A percentile compares a stretch with the other conserved stretches of the same genome.
These are phyloP conservation scores for Penicillium fuscoglaucum DNA, from an alignment of 2,329 filamentous ascomycete genomes.

Conservation along the genomic window DNA sequence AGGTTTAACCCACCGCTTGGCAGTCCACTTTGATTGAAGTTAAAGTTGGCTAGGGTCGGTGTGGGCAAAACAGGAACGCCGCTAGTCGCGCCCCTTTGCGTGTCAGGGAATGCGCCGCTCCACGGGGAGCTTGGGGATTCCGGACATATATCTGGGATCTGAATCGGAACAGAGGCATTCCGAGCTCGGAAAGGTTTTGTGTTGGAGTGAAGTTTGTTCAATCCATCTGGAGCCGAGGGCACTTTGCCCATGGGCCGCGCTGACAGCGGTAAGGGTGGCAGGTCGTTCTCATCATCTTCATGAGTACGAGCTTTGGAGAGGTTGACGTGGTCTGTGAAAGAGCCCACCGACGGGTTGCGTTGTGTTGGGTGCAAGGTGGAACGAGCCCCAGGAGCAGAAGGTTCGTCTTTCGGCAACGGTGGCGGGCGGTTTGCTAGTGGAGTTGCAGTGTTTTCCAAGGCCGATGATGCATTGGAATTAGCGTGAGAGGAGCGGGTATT, in stretches of 20 bases:
- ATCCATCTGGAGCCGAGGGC: conserved; percentile 42
- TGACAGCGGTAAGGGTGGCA: conserved; percentile 37
- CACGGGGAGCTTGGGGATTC: conserved; percentile 73
- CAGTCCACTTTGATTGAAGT: conserved; percentile 58
- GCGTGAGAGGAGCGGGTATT: conserved; percentile 38
- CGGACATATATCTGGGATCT: conserved; percentile 61
- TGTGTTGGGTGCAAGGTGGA: conserved; percentile 30
- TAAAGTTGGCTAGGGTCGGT: conserved; percentile 64
- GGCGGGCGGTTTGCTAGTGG: conserved; percentile 26
- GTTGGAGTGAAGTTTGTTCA: conserved; percentile 71
- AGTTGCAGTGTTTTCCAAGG: conserved; percentile 31
- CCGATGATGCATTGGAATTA: conserved; percentile 26
- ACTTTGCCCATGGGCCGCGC: conserved; percentile 40
- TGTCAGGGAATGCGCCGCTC: conserved; percentile 63
- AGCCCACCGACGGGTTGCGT: conserved; percentile 37
- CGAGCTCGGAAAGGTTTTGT: conserved; percentile 70
- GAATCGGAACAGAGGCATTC: conserved; percentile 67
- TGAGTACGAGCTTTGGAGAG: conserved; percentile 48
- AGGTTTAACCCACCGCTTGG: conserved; percentile 71
- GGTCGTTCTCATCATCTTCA: conserved; percentile 42
- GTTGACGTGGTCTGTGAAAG: conserved; percentile 41
- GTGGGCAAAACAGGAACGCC: conserved; percentile 65
- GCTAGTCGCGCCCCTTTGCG: conserved; percentile 50
- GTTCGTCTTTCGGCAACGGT: conserved; percentile 34
- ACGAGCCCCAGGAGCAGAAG: conserved; percentile 18